Percentiles rank a stretch among this genome's conserved stretches.
Conservation (phyloP, 2,329 filamentous ascomycete species). For the Aspergillus calidoustus region DNA sequence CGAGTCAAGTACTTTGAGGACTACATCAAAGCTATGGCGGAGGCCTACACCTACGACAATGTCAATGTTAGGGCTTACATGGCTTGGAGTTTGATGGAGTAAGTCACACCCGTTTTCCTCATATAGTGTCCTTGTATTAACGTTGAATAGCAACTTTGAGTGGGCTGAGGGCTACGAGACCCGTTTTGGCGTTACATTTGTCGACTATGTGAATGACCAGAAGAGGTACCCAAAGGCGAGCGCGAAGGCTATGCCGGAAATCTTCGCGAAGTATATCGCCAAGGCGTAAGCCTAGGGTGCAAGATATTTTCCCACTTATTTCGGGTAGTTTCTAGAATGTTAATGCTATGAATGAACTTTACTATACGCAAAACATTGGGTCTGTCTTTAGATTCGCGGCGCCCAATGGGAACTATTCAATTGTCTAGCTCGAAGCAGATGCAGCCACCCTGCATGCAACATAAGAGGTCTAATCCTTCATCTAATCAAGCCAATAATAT, state of each 20-base stretch:
- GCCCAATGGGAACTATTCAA: not conserved
- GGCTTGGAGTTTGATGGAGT: slow-evolving; percentile 87
- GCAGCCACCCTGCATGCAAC: not conserved
- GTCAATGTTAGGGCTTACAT: slow-evolving; percentile 80
- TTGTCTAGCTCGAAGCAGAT: not conserved
- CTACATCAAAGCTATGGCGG: slow-evolving; percentile 77
- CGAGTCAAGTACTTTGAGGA: slow-evolving; percentile 76
- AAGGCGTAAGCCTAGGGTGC: slow-evolving; percentile 51
- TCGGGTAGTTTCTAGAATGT: not conserved
- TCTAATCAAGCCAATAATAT: not conserved
- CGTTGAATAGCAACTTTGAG: slow-evolving; percentile 70
- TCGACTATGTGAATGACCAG: slow-evolving; percentile 80
- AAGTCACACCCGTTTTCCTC: slow-evolving; percentile 22
- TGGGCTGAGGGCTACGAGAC: slow-evolving; percentile 93
- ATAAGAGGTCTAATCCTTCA: not conserved
- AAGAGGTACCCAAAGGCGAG: slow-evolving; percentile 85
- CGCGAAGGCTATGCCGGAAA: slow-evolving; percentile 69
- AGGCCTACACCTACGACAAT: slow-evolving; percentile 72
- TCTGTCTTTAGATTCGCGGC: no score
- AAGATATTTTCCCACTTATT: not conserved
- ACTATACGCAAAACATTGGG: not conserved
- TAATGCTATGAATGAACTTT: not conserved
- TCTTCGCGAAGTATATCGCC: slow-evolving; percentile 73
- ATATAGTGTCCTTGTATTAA: not conserved
- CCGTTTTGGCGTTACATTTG: slow-evolving; percentile 80